A percentile compares a stretch with the other conserved stretches of the same genome.
These are phyloP conservation scores for Butyriboletus loyo DNA, from an alignment of 768 basidiomycete species.

Conservation along the genomic window DNA sequence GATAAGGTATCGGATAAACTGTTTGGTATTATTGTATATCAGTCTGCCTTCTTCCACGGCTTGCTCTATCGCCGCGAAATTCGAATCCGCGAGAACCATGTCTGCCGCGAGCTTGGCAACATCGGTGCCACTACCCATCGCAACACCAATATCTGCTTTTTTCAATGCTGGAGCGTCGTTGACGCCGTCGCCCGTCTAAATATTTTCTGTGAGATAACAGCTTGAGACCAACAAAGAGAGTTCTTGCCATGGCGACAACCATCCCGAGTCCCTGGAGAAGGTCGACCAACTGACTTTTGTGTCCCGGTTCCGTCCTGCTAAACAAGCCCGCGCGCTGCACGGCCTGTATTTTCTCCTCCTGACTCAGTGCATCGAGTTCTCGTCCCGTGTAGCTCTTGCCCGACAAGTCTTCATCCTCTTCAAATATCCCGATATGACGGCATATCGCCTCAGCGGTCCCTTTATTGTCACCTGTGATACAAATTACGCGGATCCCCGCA, in stretches of 20 bases:
- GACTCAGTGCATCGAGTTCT: conserved; percentile 79
- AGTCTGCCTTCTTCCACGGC: conserved; percentile 97
- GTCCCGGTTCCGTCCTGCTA: conserved; percentile 89
- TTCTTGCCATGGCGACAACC: conserved; percentile 89
- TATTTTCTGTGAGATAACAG: conserved; percentile 5
- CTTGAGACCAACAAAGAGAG: conserved; percentile 1
- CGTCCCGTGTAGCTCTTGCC: conserved; percentile 95
- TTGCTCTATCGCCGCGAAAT: conserved; percentile 95
- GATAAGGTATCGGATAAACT: conserved; percentile 98
- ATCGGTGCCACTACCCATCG: conserved; percentile 99
- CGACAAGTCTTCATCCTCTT: conserved; percentile 78
- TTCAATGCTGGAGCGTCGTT: conserved; percentile 97
- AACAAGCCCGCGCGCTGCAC: conserved; percentile 90
- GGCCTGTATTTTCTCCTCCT: conserved; percentile 79
- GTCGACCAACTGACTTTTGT: conserved; percentile 95
- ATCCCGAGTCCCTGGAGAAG: conserved; percentile 86
- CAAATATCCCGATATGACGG: conserved; percentile 92
- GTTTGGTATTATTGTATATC: conserved; percentile 99
- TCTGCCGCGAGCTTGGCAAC: conserved; percentile 98
- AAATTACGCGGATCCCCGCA: conserved; percentile 93
- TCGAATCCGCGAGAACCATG: conserved; percentile 96
- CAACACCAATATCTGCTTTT: conserved; percentile 96
- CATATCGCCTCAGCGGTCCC: conserved; percentile 97
- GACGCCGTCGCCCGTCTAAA: conserved; percentile 92
- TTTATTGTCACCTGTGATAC: conserved; percentile 98